A percentile compares a stretch with the other conserved stretches of the same genome.
Evolutionary conservation across 192 early-diverging fungal species (phyloP).

Genomic region (Gonapodya sp.): DNA sequence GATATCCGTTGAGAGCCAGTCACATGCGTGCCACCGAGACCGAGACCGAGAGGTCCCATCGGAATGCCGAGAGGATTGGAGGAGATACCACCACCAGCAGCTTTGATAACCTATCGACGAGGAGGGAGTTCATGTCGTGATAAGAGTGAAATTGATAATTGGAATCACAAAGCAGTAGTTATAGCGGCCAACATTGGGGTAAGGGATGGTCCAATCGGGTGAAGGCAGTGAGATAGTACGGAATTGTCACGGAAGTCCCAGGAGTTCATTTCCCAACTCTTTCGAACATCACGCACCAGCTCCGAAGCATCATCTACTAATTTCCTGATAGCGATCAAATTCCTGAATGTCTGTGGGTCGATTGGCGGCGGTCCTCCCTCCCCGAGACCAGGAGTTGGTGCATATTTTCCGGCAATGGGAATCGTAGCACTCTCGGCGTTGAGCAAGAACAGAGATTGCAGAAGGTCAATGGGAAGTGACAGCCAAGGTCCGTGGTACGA

Average conservation of each 20-base stretch:
- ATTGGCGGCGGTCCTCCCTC: background rate
- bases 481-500: conserved; percentile 34
- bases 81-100: conserved; percentile 13
- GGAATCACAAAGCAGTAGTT: no score
- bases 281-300: conserved; percentile 15
- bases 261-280: no score
- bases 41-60: background rate
- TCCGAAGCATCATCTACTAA: conserved; percentile 29
- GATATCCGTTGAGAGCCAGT: conserved; percentile 12
- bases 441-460: conserved; percentile 24
- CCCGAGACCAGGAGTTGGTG: background rate
- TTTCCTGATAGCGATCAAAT: conserved; percentile 21
- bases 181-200: no score
- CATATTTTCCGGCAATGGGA: background rate
- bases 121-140: background rate
- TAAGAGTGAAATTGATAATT: no score
- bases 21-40: conserved; percentile 4
- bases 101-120: conserved; percentile 16
- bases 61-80: conserved; percentile 14
- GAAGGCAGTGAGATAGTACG: no score
- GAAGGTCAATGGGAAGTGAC: conserved; percentile 25
- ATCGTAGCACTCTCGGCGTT: conserved; percentile 18
- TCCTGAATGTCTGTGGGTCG: conserved; percentile 15
- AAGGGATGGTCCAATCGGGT: no score
- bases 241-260: no score